Percentiles rank a stretch among this genome's conserved stretches.
Conservation (phyloP, 768 basidiomycete genomes). For the Suillus subaureus region DNA sequence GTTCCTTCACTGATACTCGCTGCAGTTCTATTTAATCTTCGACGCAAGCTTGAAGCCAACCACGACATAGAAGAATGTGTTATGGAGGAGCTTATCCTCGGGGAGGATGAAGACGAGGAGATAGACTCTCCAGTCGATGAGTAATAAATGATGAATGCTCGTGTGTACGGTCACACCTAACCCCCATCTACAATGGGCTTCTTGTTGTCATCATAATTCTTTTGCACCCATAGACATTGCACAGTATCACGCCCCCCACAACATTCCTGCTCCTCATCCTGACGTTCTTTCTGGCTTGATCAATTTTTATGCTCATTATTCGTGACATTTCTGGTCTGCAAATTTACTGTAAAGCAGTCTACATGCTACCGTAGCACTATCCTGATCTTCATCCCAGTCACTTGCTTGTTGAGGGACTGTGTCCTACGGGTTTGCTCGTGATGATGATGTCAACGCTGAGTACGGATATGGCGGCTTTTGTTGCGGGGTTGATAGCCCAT, state of each 20-base stretch:
- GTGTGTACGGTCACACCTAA: slow-evolving; percentile 14
- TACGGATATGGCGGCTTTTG: too few relatives aligned
- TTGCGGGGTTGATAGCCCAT: too few relatives aligned
- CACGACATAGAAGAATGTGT: too few relatives aligned
- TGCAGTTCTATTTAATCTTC: too few relatives aligned
- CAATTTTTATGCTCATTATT: slow-evolving; percentile 9
- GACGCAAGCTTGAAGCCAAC: too few relatives aligned
- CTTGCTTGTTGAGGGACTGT: slow-evolving; percentile 77
- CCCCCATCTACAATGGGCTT: slow-evolving; percentile 16
- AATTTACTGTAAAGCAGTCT: slow-evolving; percentile 31
- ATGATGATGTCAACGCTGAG: too few relatives aligned
- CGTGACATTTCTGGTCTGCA: slow-evolving; percentile 23
- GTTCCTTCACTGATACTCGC: too few relatives aligned
- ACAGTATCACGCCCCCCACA: slow-evolving; percentile 21
- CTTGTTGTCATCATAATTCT: slow-evolving; percentile 22
- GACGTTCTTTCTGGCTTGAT: slow-evolving; percentile 14
- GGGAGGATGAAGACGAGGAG: too few relatives aligned
- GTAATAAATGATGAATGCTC: slow-evolving; percentile 14
- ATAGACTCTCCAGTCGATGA: too few relatives aligned
- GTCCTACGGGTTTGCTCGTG: too few relatives aligned
- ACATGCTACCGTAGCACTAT: slow-evolving; percentile 13
- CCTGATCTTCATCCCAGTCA: slow-evolving; percentile 80
- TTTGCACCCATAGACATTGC: slow-evolving; percentile 29
- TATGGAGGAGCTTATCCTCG: too few relatives aligned
- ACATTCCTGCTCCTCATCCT: slow-evolving; percentile 1